Evolutionary conservation across 1,284 basidiomycete genomes (phyloP), one percentile per base, ranked within the genome.

Genomic region (Takashimella tepidaria): DNA sequence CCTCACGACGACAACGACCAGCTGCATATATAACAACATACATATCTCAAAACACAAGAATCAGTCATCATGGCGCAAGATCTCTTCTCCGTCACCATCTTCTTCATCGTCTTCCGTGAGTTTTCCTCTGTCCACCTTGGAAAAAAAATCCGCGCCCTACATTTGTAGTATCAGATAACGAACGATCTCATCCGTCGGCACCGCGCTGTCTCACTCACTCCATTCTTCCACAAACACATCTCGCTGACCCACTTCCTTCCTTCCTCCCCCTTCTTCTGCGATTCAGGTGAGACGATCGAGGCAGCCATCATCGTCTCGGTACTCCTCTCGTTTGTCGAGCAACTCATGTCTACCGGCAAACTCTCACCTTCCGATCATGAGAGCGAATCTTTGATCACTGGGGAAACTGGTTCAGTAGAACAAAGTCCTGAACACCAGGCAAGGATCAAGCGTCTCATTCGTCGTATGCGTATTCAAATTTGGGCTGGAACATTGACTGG

Each of bases 401-500:
- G 40, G 12, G 51, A 55, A 6, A 46, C 21, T 1, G 45, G 20
- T 8, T 12, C 21, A 10, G 27, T 10, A 24, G 16, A 31, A 5
- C 26, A 27, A 10, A 11, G 16, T 31, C 26, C 23, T 19, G 53
- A 43, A 3, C 56, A 61, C 53, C 56, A 57, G 20, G 47, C 46
- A 16, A 60, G 60, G 2, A 56, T 66, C 45, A 58, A 67, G 56
- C 51, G 51, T 19, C 60, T 77, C 46, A 64, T 77, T 54, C 65
- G 55, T 56, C 65, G 76, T 22, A 77, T 77, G 76, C 61, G 75
- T 41, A 59, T 72, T 41, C 68, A 90, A 84, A 90, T 96, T 55
- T 85, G 91, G 75, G 69, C 83, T 8, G 92, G 92, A n/a, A 83
- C 88, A 1, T 74, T 77, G 6, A 61, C 82, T 31, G 92, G 92